Percentiles rank a stretch among this genome's conserved stretches.
Conservation (phyloP, 805 yeast genomes). For the Saturnispora kantuleensis region DNA sequence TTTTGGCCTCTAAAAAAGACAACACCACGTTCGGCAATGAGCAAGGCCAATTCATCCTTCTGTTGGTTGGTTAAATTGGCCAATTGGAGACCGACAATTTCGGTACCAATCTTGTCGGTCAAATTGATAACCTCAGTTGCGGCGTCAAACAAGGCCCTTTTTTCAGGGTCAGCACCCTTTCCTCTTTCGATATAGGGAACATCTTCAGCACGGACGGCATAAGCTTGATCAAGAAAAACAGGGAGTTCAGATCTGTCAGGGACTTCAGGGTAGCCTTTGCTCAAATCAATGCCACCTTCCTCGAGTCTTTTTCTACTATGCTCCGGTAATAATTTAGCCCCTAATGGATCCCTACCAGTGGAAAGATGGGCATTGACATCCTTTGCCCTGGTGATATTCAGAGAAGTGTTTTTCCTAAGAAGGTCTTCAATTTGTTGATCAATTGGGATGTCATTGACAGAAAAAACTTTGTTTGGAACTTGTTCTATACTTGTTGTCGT, state of each 20-base stretch:
- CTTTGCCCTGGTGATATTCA: conserved; percentile 7
- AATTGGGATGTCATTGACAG: conserved; percentile 5
- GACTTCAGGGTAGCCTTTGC: conserved; percentile 31
- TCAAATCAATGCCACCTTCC: conserved; percentile 27
- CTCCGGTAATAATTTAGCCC: conserved; percentile 21
- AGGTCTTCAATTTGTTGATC: conserved; percentile 10
- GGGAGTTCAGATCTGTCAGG: conserved; percentile 28
- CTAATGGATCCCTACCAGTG: conserved; percentile 12
- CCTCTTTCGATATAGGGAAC: conserved; percentile 28
- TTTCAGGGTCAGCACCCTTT: conserved; percentile 30
- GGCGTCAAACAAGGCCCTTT: conserved; percentile 32
- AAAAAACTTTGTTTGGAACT: too few species aligned
- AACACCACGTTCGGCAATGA: conserved; percentile 38
- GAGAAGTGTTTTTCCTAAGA: conserved; percentile 6
- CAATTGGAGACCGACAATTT: conserved; percentile 38
- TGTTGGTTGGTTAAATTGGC: conserved; percentile 33
- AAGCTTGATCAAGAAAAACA: conserved; percentile 32
- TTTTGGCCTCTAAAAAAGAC: conserved; percentile 42
- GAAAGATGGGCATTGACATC: not conserved
- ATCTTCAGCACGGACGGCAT: conserved; percentile 26
- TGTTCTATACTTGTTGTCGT: too few species aligned
- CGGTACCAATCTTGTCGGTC: conserved; percentile 40
- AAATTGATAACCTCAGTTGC: conserved; percentile 32
- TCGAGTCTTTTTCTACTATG: conserved; percentile 24
- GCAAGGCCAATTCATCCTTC: conserved; percentile 36